A percentile compares a stretch with the other conserved stretches of the same genome.
Conservation (phyloP, 352 stramenopile genomes). For the Phytophthora pluvialis region DNA sequence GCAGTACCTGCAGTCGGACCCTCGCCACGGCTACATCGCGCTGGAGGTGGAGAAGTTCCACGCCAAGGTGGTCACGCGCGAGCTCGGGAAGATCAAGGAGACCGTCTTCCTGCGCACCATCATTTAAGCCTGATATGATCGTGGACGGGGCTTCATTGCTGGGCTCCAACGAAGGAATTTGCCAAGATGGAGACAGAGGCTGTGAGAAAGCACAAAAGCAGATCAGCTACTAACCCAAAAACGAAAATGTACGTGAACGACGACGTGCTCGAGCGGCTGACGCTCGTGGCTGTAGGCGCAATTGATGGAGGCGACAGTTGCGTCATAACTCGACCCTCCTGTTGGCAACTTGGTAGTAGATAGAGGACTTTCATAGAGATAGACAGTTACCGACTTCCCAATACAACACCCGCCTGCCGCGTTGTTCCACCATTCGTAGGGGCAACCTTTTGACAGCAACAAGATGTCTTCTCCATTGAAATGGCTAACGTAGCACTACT, state of each 20-base stretch:
- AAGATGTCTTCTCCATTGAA: slow-evolving; percentile 1
- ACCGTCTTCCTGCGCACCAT: slow-evolving; percentile 85
- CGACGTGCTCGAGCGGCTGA: slow-evolving; percentile 13
- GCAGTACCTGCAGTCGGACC: slow-evolving; percentile 85
- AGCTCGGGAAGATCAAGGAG: slow-evolving; percentile 88
- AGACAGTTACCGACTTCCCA: slow-evolving; percentile 30
- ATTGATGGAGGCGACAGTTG: slow-evolving; percentile 22
- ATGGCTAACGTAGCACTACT: neutral
- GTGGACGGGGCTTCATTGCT: slow-evolving; percentile 24
- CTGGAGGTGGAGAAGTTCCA: slow-evolving; percentile 86
- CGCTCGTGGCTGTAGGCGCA: slow-evolving; percentile 27
- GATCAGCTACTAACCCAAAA: slow-evolving; percentile 34
- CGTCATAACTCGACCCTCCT: slow-evolving; percentile 1
- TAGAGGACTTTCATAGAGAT: slow-evolving; percentile 26
- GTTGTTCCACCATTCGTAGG: slow-evolving; percentile 3
- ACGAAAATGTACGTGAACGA: slow-evolving; percentile 38
- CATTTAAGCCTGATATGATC: slow-evolving; percentile 52
- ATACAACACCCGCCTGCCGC: slow-evolving; percentile 34
- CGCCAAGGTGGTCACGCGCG: slow-evolving; percentile 78
- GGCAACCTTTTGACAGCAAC: neutral
- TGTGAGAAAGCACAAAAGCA: slow-evolving; percentile 19
- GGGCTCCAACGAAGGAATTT: slow-evolving; percentile 6
- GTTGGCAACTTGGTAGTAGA: slow-evolving; percentile 40
- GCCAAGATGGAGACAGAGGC: slow-evolving; percentile 2
- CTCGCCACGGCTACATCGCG: slow-evolving; percentile 83